Base-by-base conservation (phyloP, 2,329 filamentous ascomycete genomes). In the Arthrinium phaeospermum region DNA sequence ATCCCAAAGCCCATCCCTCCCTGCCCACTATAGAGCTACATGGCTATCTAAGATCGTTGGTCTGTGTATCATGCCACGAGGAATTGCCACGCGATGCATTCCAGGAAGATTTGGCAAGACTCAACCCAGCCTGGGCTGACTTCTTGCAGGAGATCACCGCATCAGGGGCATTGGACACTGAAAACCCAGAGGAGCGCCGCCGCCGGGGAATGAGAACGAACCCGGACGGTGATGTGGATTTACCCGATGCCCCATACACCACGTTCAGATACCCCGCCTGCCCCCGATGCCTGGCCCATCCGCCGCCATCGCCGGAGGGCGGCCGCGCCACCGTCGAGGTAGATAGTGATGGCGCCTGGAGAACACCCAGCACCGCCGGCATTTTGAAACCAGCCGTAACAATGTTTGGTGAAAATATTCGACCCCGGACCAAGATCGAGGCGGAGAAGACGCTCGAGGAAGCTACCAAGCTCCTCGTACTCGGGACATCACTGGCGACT, bases 361-460 rank as follows among this genome's bases (percentile, higher is more conserved):
- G 86, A 51, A 77, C 86, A 7, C 83, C 84, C 0, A 91, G 90
- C 76, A 91, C 88, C 2, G 94, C 91, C 0, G 96, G 96, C 2
- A 90, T 98, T 49, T 82, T 99, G 71, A 98, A 98, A 80, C 96
- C 96, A 4, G 94, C 94, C 0, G 95, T 99, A 2, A 91, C 95
- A 77, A 98, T 98, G 94, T 98, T 98, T 81, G 96, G 96, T 22
- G 96, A 98, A 82, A 95, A 91, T 73, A 97, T 98, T 69, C 86
- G 89, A 0, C 82, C 83, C 1, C 78, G 83, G 1, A 91, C 95
- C 47, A 98, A 97, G 81, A 81, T 85, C 1, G 91, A 91, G 0
- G 96, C 95, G 1, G 95, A 98, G 79, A 84, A 90, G 41, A 93
- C 93, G 16, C 90, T 98, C 69, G 94, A 98, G 78, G 87, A 88